These are phyloP conservation scores for Stropharia rugosoannulata DNA, from an alignment of 768 basidiomycete species.

Conservation along the genomic window DNA sequence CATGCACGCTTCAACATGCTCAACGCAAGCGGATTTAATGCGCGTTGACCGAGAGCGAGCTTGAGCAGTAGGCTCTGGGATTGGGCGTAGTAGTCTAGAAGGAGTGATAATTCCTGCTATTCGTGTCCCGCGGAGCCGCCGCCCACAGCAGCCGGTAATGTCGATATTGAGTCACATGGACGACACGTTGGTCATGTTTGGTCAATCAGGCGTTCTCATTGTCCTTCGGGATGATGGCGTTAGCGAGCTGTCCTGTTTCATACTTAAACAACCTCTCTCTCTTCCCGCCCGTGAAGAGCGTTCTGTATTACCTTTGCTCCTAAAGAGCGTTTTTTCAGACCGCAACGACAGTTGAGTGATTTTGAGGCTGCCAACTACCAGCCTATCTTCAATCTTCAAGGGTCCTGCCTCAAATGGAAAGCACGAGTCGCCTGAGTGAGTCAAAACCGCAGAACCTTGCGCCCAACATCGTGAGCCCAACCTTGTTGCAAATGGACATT, in stretches of 20 bases:
- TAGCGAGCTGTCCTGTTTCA: not conserved
- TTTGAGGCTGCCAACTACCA: not conserved
- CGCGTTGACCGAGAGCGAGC: not conserved
- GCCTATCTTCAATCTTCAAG: not conserved
- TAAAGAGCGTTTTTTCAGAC: not conserved
- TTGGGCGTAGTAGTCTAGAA: not conserved
- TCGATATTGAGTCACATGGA: not conserved
- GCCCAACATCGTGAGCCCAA: not conserved
- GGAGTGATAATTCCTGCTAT: too few relatives aligned
- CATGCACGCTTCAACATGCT: constrained; percentile 65
- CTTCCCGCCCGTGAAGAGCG: not conserved
- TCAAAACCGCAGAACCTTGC: not conserved
- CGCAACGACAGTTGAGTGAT: not conserved
- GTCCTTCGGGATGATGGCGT: not conserved
- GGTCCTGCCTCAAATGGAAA: constrained; percentile 9
- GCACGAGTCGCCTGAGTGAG: not conserved
- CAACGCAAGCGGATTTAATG: not conserved
- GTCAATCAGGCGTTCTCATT: not conserved
- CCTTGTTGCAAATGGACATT: not conserved
- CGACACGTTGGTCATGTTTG: constrained; percentile 4
- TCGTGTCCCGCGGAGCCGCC: too few relatives aligned
- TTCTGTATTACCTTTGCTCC: not conserved
- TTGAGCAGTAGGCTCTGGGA: not conserved
- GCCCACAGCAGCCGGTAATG: not conserved
- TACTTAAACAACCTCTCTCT: not conserved